A percentile compares a stretch with the other conserved stretches of the same genome.
phyloP scores from a whole-genome alignment of 1,284 basidiomycete genomes.

The Inonotus hispidus region DNA sequence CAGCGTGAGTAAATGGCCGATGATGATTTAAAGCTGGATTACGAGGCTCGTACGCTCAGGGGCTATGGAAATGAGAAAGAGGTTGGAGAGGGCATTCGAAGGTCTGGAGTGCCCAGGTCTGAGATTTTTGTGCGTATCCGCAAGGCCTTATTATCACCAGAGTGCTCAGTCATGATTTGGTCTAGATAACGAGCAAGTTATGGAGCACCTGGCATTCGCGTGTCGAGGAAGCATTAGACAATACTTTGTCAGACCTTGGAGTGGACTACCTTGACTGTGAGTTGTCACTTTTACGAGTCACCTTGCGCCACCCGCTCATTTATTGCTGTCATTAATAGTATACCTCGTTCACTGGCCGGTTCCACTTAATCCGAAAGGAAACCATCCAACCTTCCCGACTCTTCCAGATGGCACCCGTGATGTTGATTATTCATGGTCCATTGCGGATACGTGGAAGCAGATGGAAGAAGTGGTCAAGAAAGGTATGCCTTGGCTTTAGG shows the following conservation, averaged over 20 bases:
- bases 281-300: conserved; percentile 17
- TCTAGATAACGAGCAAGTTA: conserved; percentile 58
- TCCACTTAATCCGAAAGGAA: conserved; percentile 47
- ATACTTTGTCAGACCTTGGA: conserved; percentile 64
- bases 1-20: conserved; percentile 27
- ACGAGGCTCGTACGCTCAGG: neutral
- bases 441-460: conserved; percentile 65
- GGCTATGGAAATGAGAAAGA: conserved; percentile 48
- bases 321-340: neutral
- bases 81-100: conserved; percentile 80
- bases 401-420: conserved; percentile 46
- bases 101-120: conserved; percentile 58
- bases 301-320: neutral
- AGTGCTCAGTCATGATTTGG: neutral
- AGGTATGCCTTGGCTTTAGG: conserved; percentile 33
- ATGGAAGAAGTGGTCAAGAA: conserved; percentile 68
- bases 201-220: conserved; percentile 66
- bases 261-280: conserved; percentile 74
- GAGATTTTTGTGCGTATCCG: conserved; percentile 52
- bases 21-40: conserved; percentile 20
- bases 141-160: neutral
- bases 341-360: conserved; percentile 41
- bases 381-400: conserved; percentile 15
- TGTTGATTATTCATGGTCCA: conserved; percentile 37
- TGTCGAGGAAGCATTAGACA: conserved; percentile 60